These are phyloP conservation scores for Hypoxylon fuscum DNA, from an alignment of 495 filamentous ascomycete genomes.

Conservation along the genomic window DNA sequence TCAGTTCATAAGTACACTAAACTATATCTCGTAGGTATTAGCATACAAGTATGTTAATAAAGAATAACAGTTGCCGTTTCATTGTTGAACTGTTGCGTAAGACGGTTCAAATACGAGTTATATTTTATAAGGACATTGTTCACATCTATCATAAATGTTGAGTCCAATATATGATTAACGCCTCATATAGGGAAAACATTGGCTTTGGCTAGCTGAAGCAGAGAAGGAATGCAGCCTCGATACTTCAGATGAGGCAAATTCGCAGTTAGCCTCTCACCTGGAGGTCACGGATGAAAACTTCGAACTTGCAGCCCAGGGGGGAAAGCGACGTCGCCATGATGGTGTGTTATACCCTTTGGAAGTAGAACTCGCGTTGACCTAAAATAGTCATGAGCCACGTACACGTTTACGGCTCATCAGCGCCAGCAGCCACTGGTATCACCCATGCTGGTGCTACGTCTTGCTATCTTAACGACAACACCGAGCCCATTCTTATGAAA, in stretches of 20 bases:
- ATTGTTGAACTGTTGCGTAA: too few species aligned
- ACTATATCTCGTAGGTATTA: too few species aligned
- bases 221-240: neutral
- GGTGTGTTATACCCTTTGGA: neutral
- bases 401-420: constrained; percentile 39
- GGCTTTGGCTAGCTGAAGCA: neutral
- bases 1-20: neutral
- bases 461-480: constrained; percentile 75
- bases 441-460: constrained; percentile 67
- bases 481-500: constrained; percentile 83
- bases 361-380: neutral
- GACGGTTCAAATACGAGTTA: neutral
- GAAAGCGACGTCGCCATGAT: constrained; percentile 48
- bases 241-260: neutral
- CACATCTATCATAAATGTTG: neutral
- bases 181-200: neutral
- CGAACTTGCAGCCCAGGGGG: neutral
- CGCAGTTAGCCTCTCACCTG: neutral
- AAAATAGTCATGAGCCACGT: neutral
- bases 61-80: too few species aligned
- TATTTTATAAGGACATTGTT: neutral
- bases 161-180: neutral
- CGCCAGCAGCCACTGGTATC: constrained; percentile 84
- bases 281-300: neutral
- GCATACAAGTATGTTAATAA: too few species aligned